Conservation (phyloP, 805 yeast genomes). For the Wickerhamomyces tratensis region DNA sequence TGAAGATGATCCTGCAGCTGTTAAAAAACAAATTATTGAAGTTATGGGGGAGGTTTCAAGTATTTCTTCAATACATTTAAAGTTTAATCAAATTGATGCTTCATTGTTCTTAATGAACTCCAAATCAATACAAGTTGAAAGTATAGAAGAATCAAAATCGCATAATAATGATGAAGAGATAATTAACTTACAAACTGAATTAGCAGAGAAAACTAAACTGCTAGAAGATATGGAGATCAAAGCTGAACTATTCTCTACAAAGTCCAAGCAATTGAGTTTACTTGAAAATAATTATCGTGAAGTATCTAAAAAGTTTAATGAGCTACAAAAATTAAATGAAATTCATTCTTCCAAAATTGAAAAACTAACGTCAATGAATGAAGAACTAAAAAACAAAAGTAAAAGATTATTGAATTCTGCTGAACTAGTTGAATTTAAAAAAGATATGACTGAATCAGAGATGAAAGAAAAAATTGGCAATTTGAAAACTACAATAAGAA, state of each 20-base stretch:
- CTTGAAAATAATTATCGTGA: not conserved
- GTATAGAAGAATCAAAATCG: too few species aligned
- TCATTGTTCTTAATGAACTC: not conserved
- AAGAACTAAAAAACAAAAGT: not conserved
- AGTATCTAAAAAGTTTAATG: not conserved
- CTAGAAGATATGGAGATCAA: not conserved
- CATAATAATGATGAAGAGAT: too few species aligned
- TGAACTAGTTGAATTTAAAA: constrained; percentile 1
- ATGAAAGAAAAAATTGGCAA: constrained; percentile 28
- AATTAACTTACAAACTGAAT: too few species aligned
- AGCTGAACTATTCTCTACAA: not conserved
- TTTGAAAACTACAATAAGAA: constrained; percentile 25
- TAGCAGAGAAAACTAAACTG: not conserved
- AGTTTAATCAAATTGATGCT: too few species aligned
- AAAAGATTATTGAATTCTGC: not conserved
- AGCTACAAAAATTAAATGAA: not conserved
- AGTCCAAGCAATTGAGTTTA: not conserved
- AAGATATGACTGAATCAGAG: constrained; percentile 12
- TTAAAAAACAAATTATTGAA: too few species aligned
- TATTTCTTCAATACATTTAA: too few species aligned
- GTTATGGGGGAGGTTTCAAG: too few species aligned
- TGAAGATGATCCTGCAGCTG: too few species aligned
- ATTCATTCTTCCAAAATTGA: not conserved
- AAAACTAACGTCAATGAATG: constrained; percentile 3
- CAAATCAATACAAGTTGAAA: too few species aligned